Base-by-base conservation (phyloP, 805 yeast genomes). In the Nakazawaea molendinolei region DNA sequence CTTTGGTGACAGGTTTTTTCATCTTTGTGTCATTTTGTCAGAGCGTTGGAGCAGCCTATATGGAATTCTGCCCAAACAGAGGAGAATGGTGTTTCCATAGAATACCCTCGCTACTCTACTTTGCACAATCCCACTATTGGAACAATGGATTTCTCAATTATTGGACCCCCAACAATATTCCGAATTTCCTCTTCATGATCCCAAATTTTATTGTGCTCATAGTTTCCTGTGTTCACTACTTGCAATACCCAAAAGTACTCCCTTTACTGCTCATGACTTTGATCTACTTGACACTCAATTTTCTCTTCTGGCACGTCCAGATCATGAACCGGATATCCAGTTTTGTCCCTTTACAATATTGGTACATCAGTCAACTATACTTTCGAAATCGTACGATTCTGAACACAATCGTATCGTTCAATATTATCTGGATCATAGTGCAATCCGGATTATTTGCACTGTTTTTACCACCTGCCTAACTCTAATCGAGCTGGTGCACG, bases 381-480 rank as follows among this genome's bases (percentile, higher is more conserved):
- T 14, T 14, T 7, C 10, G 18, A 7, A 29, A 34, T 22, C 24
- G 33, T 27, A 26, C 31, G 25, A 8, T 25, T 19, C 31, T 25
- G 25, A 24, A 22, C 5, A 10, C 13, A 10, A 45, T 50, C 13
- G 51, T 73, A 1, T 46, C 58, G 6, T 82, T 74, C 62, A 60
- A 75, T 47, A 44, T 76, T 5, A 45, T 69, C 1, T 89, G 95
- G 95, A 64, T 61, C 16, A 52, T 78, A 5, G 47, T 77, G 3
- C 96, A 89, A 56, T 71, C 89, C 0, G 70, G 74, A 2, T 59
- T 89, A 34, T 89, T 75, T 60, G 85, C 81, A 6, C 79, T 79
- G n/a, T 89, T 85, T 51, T 63, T 89, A 28, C 97, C 97, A 2
- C 97, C 97, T 4, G 97, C 97, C n/a, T 86, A 54, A n/a, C n/a